Conservation (phyloP, 129 eudicot genomes). For the Chrysanthemum seticuspe region DNA sequence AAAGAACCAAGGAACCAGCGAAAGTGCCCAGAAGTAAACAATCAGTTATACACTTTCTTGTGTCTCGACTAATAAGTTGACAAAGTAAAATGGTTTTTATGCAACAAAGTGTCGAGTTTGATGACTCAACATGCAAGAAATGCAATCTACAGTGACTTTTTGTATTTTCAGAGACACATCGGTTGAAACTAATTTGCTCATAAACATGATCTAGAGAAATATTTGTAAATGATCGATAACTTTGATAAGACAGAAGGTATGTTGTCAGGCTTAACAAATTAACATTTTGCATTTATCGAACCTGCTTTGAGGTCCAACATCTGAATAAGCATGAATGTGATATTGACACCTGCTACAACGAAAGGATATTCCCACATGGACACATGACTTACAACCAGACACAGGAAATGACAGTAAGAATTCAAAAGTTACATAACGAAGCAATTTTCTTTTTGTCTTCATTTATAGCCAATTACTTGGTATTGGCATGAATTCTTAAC, state of each 20-base stretch:
- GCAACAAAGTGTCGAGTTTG: no score
- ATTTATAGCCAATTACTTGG: neutral
- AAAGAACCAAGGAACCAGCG: neutral
- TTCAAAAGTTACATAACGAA: neutral
- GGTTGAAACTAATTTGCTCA: no score
- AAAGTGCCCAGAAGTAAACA: neutral
- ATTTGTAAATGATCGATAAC: no score
- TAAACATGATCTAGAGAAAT: no score
- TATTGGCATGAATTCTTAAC: neutral
- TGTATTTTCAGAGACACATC: no score
- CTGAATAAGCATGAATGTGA: no score
- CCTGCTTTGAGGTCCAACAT: constrained; percentile 4
- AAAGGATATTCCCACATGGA: constrained; percentile 99
- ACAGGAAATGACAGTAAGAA: neutral
- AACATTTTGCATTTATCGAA: constrained; percentile 18
- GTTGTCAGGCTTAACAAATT: neutral
- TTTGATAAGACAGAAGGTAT: neutral
- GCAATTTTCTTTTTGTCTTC: neutral
- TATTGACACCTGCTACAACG: constrained; percentile 73
- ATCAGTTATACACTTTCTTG: neutral
- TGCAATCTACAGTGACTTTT: no score
- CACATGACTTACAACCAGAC: constrained; percentile 26
- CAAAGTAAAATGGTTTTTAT: no score
- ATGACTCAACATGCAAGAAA: no score
- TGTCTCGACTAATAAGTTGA: no score